phyloP scores from a whole-genome alignment of 441 rosid genomes.

The Bruguiera hainesii region DNA sequence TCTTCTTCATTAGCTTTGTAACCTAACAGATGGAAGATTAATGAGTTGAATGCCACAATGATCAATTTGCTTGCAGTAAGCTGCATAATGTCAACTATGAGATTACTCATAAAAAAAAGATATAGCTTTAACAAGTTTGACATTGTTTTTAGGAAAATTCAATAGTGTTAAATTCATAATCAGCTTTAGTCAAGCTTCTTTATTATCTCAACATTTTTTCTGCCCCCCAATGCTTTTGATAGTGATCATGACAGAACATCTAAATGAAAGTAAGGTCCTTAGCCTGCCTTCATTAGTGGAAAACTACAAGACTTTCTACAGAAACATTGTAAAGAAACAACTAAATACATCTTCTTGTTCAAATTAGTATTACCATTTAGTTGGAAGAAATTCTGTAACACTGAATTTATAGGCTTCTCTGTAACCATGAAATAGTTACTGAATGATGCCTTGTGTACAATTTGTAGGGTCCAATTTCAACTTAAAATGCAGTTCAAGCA shows the following conservation, averaged over 20 bases:
- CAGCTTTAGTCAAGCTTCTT: too few relatives aligned
- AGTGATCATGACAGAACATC: too few relatives aligned
- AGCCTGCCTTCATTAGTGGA: too few relatives aligned
- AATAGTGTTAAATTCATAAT: background rate
- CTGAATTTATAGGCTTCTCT: background rate
- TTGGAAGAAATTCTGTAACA: background rate
- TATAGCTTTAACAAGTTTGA: background rate
- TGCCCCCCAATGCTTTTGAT: too few relatives aligned
- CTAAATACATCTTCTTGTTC: background rate
- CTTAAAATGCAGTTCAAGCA: slow-evolving; percentile 4
- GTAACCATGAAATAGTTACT: background rate
- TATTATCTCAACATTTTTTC: too few relatives aligned
- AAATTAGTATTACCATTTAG: background rate
- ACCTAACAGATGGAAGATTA: slow-evolving; percentile 44
- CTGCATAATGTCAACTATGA: background rate
- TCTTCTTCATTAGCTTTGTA: slow-evolving; percentile 92
- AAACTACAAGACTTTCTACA: too few relatives aligned
- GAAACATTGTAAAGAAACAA: too few relatives aligned
- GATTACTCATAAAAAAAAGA: background rate
- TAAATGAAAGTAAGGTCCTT: too few relatives aligned
- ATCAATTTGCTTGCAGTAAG: slow-evolving; percentile 7
- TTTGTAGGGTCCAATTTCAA: background rate
- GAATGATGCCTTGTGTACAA: background rate
- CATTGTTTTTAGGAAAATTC: background rate
- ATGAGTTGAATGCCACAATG: slow-evolving; percentile 12